Evolutionary conservation across 768 basidiomycete species (phyloP), one percentile per base, ranked within the genome.

Genomic region (Psilocybe subaeruginosa): DNA sequence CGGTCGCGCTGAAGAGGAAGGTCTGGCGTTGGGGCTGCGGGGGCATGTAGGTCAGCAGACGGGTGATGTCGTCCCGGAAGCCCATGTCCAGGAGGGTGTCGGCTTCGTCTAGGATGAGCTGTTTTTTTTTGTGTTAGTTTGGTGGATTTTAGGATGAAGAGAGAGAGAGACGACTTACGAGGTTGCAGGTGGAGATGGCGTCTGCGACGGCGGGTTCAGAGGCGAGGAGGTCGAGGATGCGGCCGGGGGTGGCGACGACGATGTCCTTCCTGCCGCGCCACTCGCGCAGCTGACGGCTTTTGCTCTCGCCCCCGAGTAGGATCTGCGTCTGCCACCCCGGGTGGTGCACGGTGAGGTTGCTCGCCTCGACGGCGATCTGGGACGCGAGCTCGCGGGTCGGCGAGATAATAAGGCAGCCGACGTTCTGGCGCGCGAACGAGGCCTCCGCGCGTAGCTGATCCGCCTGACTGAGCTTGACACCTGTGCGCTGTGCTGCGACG

Each of bases 81-180:
- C 95, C 95, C 89, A 95, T 91, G 59, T 95, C 93, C 9, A 98
- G 80, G 11, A 97, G 80, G 0, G 90, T 92, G 69, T 99, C 95
- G 9, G 94, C 93, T 72, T 97, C 94, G 69, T 99, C 97, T 59
- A 99, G 79, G 61, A 99, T 82, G 55, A 99, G 82, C 92, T 94
- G 64, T 9, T 52, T 39, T 4, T 16, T 8, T n/a, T 39, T 52
- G 5, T 4, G 1, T 62, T 45, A 54, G 23, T 2, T 23, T 63
- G 11, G 17, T 33, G 31, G 3, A 19, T 55, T 45, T 59, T n/a
- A 60, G 65, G n/a, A 27, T 23, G 48, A 39, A 27, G 43, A 62
- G 37, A 19, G 39, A 59, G 0, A 53, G 54, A 2, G 23, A 23
- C 23, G 4, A 77, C 88, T 47, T 65, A 91, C 91, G 65, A 86